Evolutionary conservation across 805 yeast genomes (phyloP), one percentile per base, ranked within the genome.

Genomic region (Cyberlindnera xylosilytica): DNA sequence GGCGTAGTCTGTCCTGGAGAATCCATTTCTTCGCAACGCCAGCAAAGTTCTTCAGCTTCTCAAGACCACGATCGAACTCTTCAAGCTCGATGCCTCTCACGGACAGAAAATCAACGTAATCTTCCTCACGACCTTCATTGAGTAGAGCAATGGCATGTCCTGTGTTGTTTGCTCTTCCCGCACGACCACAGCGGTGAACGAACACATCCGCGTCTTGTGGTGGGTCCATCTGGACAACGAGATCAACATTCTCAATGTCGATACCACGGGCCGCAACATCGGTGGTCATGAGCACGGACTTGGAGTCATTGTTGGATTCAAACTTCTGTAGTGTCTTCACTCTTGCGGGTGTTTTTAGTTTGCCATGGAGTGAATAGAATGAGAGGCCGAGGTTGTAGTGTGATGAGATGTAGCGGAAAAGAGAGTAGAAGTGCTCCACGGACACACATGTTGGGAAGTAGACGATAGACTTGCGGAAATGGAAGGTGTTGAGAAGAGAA

Each of bases 201-300:
- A 91, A 93, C 58, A 88, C 78, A 57, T 85, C 95, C 0, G 97
- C 87, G 52, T 90, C 96, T 0, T 88, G 80, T 1, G 99, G 99
- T 2, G 98, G 96, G 50, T 93, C 98, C 19, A 91, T 53, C 60
- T 93, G 99, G n/a, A 93, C 67, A 3, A 91, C 98, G 20, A 90
- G 65, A 57, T 93, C 98, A 9, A 93, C 97, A 41, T 90, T 93
- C 1, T 96, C 95, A 22, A 93, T 83, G 67, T 93, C 99, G 18
- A 93, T 77, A 33, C 99, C 99, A 58, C 99, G 74, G 0, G 98
- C 97, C 1, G 99, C 97, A n/a, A 93, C 97, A 70, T 93, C 99
- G 0, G 99, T 93, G 2, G 99, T 89, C 64, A 93, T 68, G 19
- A 93, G 64, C 0, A 91, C 77, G 9, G 81, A 70, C 49, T 79